Evolutionary conservation across 345 rosid genomes (phyloP).

Genomic region (Mallotus nudiflorus): DNA sequence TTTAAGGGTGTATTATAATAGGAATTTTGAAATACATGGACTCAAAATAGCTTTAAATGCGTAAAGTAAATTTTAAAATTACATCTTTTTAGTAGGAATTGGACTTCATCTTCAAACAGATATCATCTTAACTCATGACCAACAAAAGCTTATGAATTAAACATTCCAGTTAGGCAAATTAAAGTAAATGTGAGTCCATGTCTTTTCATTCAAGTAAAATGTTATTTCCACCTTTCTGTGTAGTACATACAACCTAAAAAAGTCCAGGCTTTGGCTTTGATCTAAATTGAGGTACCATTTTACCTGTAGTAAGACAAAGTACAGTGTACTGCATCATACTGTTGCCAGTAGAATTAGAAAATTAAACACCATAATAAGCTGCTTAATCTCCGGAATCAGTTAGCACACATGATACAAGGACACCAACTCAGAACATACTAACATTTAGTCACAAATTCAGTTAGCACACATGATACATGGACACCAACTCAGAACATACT

Average conservation of each 20-base stretch:
- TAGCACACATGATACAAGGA: too few relatives aligned
- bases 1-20: not conserved
- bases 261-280: constrained; percentile 1
- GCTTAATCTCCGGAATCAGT: not conserved
- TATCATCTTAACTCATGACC: not conserved
- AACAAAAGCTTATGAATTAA: too few relatives aligned
- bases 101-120: not conserved
- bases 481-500: too few relatives aligned
- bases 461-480: too few relatives aligned
- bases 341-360: not conserved
- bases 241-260: not conserved
- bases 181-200: too few relatives aligned
- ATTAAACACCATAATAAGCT: too few relatives aligned
- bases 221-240: too few relatives aligned
- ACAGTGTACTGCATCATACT: not conserved
- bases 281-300: not conserved
- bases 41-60: not conserved
- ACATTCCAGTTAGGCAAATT: too few relatives aligned
- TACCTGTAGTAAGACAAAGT: not conserved
- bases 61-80: not conserved
- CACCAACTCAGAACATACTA: too few relatives aligned
- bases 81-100: not conserved
- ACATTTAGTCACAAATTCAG: too few relatives aligned
- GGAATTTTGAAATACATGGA: not conserved
- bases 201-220: not conserved